Conservation (phyloP, 352 stramenopile genomes). For the Globisporangium acanthophoron region DNA sequence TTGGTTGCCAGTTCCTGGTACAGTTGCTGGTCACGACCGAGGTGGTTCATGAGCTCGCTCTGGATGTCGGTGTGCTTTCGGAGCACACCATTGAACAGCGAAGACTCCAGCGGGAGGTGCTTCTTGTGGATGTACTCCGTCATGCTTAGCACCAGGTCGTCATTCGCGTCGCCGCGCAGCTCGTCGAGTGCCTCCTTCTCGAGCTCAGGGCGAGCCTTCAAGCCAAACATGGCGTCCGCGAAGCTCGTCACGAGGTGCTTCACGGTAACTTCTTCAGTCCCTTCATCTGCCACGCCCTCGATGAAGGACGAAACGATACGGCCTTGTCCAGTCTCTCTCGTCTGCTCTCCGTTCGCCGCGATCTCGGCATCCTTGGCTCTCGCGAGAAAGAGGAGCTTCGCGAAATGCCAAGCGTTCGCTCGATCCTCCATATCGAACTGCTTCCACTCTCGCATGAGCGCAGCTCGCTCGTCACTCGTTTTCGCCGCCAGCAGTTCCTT, state of each 20-base stretch:
- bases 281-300: slow-evolving; percentile 43
- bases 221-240: slow-evolving; percentile 34
- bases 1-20: slow-evolving; percentile 64
- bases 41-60: slow-evolving; percentile 63
- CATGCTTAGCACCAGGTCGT: slow-evolving; percentile 66
- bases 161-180: slow-evolving; percentile 39
- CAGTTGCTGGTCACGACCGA: slow-evolving; percentile 75
- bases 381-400: slow-evolving; percentile 68
- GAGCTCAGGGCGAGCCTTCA: slow-evolving; percentile 31
- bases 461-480: slow-evolving; percentile 28
- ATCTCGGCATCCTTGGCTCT: slow-evolving; percentile 40
- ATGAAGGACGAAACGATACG: slow-evolving; percentile 45
- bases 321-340: slow-evolving; percentile 9
- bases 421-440: slow-evolving; percentile 27
- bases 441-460: slow-evolving; percentile 42
- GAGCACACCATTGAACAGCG: slow-evolving; percentile 86
- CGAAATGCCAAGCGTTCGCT: slow-evolving; percentile 70
- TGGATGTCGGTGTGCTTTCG: slow-evolving; percentile 63
- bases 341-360: slow-evolving; percentile 3
- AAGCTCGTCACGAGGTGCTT: slow-evolving; percentile 62
- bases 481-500: slow-evolving; percentile 57
- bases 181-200: slow-evolving; percentile 37
- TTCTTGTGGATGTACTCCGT: slow-evolving; percentile 75
- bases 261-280: slow-evolving; percentile 30
- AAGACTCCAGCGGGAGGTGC: slow-evolving; percentile 67